Evolutionary conservation across 106 monocot species (phyloP).

Genomic region (Allium sativum): DNA sequence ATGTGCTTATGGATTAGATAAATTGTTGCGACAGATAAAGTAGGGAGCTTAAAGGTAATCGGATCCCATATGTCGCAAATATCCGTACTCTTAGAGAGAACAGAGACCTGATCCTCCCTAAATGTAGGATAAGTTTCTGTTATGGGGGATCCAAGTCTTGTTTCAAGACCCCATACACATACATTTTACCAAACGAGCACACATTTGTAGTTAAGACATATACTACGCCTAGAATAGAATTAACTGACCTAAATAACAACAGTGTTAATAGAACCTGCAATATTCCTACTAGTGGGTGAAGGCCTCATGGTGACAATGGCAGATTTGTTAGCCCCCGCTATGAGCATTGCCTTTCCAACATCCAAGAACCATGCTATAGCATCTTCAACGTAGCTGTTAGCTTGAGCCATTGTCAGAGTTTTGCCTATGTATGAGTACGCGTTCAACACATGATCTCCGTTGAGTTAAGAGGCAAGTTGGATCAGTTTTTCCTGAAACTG

Average conservation of each 20-base stretch:
- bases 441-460: too few relatives aligned
- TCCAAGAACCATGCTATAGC: constrained; percentile 89
- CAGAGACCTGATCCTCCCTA: too few relatives aligned
- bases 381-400: constrained; percentile 77
- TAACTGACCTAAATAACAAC: constrained; percentile 13
- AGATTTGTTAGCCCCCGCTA: constrained; percentile 91
- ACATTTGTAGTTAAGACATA: not conserved
- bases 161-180: not conserved
- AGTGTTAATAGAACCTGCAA: not conserved
- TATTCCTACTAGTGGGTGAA: constrained; percentile 61
- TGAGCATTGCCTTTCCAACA: constrained; percentile 68
- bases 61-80: too few relatives aligned
- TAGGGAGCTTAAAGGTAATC: too few relatives aligned
- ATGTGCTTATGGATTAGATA: too few relatives aligned
- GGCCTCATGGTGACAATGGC: constrained; percentile 26
- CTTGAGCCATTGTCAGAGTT: constrained; percentile 57
- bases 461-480: constrained; percentile 91
- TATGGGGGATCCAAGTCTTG: too few relatives aligned
- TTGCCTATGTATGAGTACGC: too few relatives aligned
- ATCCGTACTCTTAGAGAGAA: too few relatives aligned
- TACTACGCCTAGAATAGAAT: too few relatives aligned
- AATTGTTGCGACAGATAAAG: too few relatives aligned
- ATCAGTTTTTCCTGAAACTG: constrained; percentile 88
- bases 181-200: not conserved
- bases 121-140: too few relatives aligned